These are phyloP conservation scores for Alternaria burnsii DNA, from an alignment of 2,329 filamentous ascomycete genomes.

Conservation along the genomic window DNA sequence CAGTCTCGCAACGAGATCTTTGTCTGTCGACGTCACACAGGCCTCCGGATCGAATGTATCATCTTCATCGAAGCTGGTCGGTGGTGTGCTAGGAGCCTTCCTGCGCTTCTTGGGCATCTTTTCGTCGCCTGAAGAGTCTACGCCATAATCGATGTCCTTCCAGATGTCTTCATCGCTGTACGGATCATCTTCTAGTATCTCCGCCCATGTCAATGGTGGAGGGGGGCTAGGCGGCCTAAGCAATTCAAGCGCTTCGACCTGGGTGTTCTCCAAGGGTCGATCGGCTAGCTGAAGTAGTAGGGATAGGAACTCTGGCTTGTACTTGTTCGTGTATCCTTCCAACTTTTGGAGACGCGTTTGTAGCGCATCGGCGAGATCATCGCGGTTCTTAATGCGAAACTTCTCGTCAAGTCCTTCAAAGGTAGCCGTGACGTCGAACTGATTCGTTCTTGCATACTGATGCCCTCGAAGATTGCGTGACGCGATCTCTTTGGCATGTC, in stretches of 20 bases:
- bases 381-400: constrained; percentile 80
- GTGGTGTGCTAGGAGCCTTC: constrained; percentile 35
- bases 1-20: constrained; percentile 48
- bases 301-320: constrained; percentile 80
- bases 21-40: constrained; percentile 42
- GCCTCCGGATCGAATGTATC: constrained; percentile 46
- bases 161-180: constrained; percentile 75
- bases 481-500: constrained; percentile 51
- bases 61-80: constrained; percentile 51
- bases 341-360: constrained; percentile 68
- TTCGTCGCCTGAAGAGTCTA: constrained; percentile 72
- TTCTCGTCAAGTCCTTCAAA: constrained; percentile 76
- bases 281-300: constrained; percentile 84
- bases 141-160: constrained; percentile 72
- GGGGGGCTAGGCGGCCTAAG: constrained; percentile 59
- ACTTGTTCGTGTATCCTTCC: constrained; percentile 64
- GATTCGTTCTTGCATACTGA: constrained; percentile 57
- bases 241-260: constrained; percentile 68
- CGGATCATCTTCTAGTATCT: constrained; percentile 79
- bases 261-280: constrained; percentile 75
- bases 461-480: constrained; percentile 51
- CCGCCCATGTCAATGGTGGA: constrained; percentile 74
- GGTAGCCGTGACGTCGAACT: constrained; percentile 56
- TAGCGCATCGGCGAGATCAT: constrained; percentile 78
- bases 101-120: constrained; percentile 42